Conservation (phyloP, 768 basidiomycete species). For the Lyophyllum atratum region DNA sequence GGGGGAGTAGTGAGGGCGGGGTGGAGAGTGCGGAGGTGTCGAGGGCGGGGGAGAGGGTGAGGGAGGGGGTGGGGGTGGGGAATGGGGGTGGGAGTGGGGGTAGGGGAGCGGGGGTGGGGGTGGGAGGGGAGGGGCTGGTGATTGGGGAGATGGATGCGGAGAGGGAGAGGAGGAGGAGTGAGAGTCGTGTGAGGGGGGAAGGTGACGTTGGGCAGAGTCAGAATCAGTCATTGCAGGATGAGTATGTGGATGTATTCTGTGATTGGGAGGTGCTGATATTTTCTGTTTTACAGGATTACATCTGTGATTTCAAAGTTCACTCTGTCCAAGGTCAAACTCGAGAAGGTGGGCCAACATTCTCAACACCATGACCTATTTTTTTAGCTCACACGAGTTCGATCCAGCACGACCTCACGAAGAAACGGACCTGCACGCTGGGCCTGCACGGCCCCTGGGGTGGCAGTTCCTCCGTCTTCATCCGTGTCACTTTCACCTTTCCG, state of each 20-base stretch:
- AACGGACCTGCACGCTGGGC: conserved; percentile 81
- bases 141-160: conserved; percentile 18
- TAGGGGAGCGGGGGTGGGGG: conserved; percentile 19
- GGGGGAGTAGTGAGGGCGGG: conserved; percentile 61
- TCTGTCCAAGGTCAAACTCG: conserved; percentile 76
- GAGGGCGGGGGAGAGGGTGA: conserved; percentile 39
- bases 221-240: conserved; percentile 65
- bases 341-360: conserved; percentile 57
- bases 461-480: conserved; percentile 78
- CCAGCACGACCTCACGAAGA: conserved; percentile 69
- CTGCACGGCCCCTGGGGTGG: conserved; percentile 93
- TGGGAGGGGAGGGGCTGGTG: conserved; percentile 11
- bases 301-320: conserved; percentile 68
- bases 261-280: neutral
- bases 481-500: conserved; percentile 89
- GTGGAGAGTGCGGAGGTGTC: conserved; percentile 50
- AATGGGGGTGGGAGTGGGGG: no score
- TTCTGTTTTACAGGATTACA: conserved; percentile 54
- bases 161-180: conserved; percentile 34
- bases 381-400: neutral
- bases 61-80: conserved; percentile 34
- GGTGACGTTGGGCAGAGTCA: conserved; percentile 25
- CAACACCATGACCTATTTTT: neutral
- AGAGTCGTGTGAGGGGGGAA: conserved; percentile 43
- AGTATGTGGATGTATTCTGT: conserved; percentile 44